Conservation (phyloP, 306 rosid species). For the Cicer chorassanicum region DNA sequence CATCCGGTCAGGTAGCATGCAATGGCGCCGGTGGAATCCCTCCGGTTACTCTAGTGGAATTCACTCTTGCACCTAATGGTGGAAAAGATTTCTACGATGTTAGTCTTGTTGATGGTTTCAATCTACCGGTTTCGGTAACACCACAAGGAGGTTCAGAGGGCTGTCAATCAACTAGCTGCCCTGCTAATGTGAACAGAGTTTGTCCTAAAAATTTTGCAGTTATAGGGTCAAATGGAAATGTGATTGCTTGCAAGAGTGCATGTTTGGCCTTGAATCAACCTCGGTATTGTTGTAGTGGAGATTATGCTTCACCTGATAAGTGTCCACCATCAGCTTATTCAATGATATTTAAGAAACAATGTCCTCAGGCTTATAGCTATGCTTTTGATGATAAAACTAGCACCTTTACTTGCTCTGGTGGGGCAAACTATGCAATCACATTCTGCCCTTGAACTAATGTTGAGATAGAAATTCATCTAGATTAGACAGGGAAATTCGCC, state of each 20-base stretch:
- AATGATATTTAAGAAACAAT: slow-evolving; percentile 43
- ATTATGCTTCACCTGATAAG: slow-evolving; percentile 29
- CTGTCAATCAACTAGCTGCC: slow-evolving; percentile 34
- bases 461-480: background rate
- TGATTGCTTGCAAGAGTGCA: slow-evolving; percentile 54
- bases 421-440: slow-evolving; percentile 41
- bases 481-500: background rate
- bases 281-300: slow-evolving; percentile 43
- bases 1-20: slow-evolving; percentile 43
- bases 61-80: slow-evolving; percentile 32
- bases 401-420: slow-evolving; percentile 50
- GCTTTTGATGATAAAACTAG: slow-evolving; percentile 53
- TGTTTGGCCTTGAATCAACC: slow-evolving; percentile 49
- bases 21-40: slow-evolving; percentile 49
- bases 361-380: slow-evolving; percentile 56
- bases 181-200: slow-evolving; percentile 36
- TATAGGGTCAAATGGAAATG: slow-evolving; percentile 45
- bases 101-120: slow-evolving; percentile 56
- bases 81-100: slow-evolving; percentile 54
- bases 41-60: slow-evolving; percentile 47
- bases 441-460: slow-evolving; percentile 50
- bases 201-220: slow-evolving; percentile 44
- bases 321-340: slow-evolving; percentile 45
- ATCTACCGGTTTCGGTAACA: slow-evolving; percentile 42
- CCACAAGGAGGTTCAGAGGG: slow-evolving; percentile 41